Conservation (phyloP, 768 basidiomycete genomes). For the Phlegmacium glaucopus region DNA sequence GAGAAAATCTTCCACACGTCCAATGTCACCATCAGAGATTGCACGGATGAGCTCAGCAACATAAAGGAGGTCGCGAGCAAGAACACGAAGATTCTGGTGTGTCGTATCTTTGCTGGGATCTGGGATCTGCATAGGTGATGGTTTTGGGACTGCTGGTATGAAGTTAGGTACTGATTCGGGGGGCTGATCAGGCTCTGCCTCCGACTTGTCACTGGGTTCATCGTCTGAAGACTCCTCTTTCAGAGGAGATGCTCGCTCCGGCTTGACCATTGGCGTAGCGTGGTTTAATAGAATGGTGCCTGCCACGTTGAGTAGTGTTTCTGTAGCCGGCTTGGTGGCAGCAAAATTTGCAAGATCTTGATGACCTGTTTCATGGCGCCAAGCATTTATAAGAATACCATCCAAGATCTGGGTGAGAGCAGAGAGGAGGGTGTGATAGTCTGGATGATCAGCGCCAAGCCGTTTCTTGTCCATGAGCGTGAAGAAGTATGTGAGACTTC, state of each 20-base stretch:
- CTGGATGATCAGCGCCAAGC: slow-evolving; percentile 23
- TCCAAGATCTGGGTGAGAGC: slow-evolving; percentile 19
- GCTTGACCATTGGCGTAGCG: not conserved
- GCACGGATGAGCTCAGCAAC: slow-evolving; percentile 19
- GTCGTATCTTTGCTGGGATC: not conserved
- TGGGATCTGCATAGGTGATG: too few species aligned
- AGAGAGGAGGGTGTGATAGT: slow-evolving; percentile 25
- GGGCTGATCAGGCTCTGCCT: not conserved
- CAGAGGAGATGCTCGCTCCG: too few species aligned
- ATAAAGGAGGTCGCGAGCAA: slow-evolving; percentile 22
- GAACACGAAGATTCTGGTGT: slow-evolving; percentile 15
- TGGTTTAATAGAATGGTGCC: not conserved
- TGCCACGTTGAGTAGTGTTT: not conserved
- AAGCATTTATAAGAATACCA: slow-evolving; percentile 23
- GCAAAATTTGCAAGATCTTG: not conserved
- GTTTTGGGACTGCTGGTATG: too few species aligned
- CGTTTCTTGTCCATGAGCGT: slow-evolving; percentile 18
- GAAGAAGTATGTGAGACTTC: slow-evolving; percentile 22
- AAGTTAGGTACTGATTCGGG: too few species aligned
- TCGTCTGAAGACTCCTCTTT: too few species aligned
- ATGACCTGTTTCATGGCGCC: slow-evolving; percentile 16
- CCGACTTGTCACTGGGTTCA: too few species aligned
- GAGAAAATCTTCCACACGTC: slow-evolving; percentile 21
- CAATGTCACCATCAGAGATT: slow-evolving; percentile 24
- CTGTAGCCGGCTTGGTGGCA: not conserved